These are phyloP conservation scores for Heliocybe sulcata DNA, from an alignment of 1,284 basidiomycete species.

Conservation along the genomic window DNA sequence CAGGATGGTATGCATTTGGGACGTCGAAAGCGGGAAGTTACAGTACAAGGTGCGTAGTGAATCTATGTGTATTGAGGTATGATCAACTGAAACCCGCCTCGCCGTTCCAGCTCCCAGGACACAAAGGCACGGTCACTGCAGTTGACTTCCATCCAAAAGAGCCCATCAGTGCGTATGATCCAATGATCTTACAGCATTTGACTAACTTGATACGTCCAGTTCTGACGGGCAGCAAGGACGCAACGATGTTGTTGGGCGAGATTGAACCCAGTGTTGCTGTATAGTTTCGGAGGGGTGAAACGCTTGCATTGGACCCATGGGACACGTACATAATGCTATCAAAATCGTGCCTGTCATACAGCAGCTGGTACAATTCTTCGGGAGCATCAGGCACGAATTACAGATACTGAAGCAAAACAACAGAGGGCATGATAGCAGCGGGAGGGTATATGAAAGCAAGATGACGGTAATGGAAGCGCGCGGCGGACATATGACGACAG, in stretches of 20 bases:
- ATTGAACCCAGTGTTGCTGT: constrained; percentile 45
- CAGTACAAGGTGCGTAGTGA: constrained; percentile 66
- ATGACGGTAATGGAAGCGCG: too few species aligned
- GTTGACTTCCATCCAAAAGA: constrained; percentile 92
- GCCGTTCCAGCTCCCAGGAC: constrained; percentile 69
- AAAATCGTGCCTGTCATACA: too few species aligned
- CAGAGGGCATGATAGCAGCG: too few species aligned
- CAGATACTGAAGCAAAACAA: too few species aligned
- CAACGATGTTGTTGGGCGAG: constrained; percentile 85
- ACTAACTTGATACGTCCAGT: constrained; percentile 32
- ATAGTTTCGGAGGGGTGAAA: constrained; percentile 1
- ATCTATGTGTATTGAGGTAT: neutral
- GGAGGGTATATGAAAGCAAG: too few species aligned
- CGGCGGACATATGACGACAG: too few species aligned
- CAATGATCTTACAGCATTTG: neutral
- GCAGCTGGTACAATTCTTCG: too few species aligned
- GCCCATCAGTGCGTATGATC: constrained; percentile 66
- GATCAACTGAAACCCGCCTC: constrained; percentile 3
- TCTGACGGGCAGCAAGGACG: constrained; percentile 84
- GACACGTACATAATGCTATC: too few species aligned
- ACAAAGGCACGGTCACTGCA: constrained; percentile 87
- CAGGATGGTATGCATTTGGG: constrained; percentile 88
- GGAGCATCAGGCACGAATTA: too few species aligned
- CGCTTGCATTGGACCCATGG: neutral
- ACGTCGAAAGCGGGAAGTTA: constrained; percentile 80